phyloP scores from a whole-genome alignment of 2,329 filamentous ascomycete species.

The Fonsecaea nubica region DNA sequence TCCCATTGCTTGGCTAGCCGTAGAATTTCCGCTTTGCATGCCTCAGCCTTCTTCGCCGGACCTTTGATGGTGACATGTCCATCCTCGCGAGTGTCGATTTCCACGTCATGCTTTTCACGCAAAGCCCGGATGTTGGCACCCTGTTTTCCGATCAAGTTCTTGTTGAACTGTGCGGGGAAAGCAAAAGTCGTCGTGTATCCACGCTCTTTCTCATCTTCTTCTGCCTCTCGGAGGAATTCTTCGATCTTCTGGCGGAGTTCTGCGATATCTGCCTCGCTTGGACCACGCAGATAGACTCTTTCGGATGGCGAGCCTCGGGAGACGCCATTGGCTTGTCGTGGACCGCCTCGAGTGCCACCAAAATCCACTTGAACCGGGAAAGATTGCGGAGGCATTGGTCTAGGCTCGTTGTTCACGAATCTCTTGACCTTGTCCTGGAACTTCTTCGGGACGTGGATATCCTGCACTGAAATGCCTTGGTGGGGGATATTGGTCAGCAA shows the following conservation, averaged over 20 bases:
- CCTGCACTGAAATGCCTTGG: constrained; percentile 35
- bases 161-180: constrained; percentile 93
- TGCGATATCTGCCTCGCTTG: constrained; percentile 69
- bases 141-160: constrained; percentile 74
- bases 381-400: constrained; percentile 48
- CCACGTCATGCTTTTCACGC: constrained; percentile 72
- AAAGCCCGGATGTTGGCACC: constrained; percentile 73
- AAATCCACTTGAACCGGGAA: constrained; percentile 62
- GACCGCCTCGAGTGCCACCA: constrained; percentile 27
- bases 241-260: constrained; percentile 74
- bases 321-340: constrained; percentile 22
- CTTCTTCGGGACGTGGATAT: constrained; percentile 41
- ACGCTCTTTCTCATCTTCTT: constrained; percentile 91
- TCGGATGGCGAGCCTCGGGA: constrained; percentile 34
- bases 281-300: constrained; percentile 64
- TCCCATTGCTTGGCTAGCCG: constrained; percentile 81
- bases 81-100: constrained; percentile 82
- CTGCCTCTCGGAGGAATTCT: constrained; percentile 83
- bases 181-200: constrained; percentile 86
- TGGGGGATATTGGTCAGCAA: constrained; percentile 57
- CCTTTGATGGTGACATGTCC: constrained; percentile 96
- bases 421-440: constrained; percentile 67
- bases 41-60: constrained; percentile 90
- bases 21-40: constrained; percentile 80
- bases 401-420: constrained; percentile 52